Conservation (phyloP, 2,329 filamentous ascomycete genomes). For the Dactylellina haptotyla region DNA sequence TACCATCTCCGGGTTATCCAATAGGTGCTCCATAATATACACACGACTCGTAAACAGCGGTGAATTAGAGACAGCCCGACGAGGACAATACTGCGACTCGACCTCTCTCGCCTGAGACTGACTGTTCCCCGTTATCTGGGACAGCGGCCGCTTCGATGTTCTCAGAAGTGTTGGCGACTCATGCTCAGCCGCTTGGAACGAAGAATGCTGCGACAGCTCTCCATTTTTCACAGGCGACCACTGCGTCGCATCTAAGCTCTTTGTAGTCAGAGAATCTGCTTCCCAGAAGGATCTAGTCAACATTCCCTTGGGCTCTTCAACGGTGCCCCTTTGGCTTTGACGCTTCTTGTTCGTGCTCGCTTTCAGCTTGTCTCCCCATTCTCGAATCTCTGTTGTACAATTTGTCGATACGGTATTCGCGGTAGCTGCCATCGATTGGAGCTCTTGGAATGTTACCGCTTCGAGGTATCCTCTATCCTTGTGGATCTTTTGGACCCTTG, state of each 20-base stretch:
- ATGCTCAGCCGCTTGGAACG: not conserved
- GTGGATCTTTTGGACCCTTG: slow-evolving; percentile 79
- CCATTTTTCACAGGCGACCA: slow-evolving; percentile 3
- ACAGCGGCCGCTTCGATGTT: slow-evolving; percentile 29
- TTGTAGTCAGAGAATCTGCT: slow-evolving; percentile 41
- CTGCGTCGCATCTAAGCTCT: slow-evolving; percentile 1
- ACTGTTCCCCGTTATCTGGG: slow-evolving; percentile 35
- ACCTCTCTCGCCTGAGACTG: slow-evolving; percentile 1
- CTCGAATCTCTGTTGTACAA: slow-evolving; percentile 70
- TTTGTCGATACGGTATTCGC: slow-evolving; percentile 67
- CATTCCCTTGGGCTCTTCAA: slow-evolving; percentile 29
- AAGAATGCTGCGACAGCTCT: not conserved
- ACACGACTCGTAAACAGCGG: slow-evolving; percentile 36
- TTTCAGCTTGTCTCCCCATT: slow-evolving; percentile 70
- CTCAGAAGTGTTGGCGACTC: slow-evolving; percentile 7
- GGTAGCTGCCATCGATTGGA: slow-evolving; percentile 73
- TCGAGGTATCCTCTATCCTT: slow-evolving; percentile 77
- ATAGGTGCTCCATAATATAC: slow-evolving; percentile 48
- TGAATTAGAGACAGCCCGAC: slow-evolving; percentile 13
- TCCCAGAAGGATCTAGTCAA: slow-evolving; percentile 39
- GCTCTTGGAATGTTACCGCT: slow-evolving; percentile 73
- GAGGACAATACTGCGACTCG: slow-evolving; percentile 15
- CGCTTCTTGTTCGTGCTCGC: not conserved
- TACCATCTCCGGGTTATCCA: slow-evolving; percentile 22
- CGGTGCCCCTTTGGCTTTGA: not conserved